Percentiles rank a stretch among this genome's conserved stretches.
These are phyloP conservation scores for Calonectria multiphialidica DNA, from an alignment of 2,329 filamentous ascomycete genomes.

Conservation along the genomic window DNA sequence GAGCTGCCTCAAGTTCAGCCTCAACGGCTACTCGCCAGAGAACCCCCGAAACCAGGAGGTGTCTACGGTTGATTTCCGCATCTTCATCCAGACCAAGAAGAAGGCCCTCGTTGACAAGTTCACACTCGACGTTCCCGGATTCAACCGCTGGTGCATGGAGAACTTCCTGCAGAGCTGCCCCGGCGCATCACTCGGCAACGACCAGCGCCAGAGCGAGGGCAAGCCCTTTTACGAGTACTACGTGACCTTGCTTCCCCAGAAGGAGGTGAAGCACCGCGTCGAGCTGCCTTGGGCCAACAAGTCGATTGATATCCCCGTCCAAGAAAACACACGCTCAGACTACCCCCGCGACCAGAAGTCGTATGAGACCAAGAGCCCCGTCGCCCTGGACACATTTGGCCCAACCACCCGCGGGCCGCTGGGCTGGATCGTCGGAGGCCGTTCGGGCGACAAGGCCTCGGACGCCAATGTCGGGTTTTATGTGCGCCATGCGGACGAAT, in stretches of 20 bases:
- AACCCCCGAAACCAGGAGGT: constrained; percentile 55
- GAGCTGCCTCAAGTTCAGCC: constrained; percentile 47
- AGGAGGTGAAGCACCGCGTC: constrained; percentile 34
- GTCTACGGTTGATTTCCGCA: constrained; percentile 59
- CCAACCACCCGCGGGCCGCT: constrained; percentile 41
- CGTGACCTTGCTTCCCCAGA: constrained; percentile 41
- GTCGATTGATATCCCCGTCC: constrained; percentile 34
- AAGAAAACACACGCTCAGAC: constrained; percentile 34
- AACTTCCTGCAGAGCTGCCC: constrained; percentile 58
- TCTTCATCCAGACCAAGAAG: constrained; percentile 57
- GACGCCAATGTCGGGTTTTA: constrained; percentile 58
- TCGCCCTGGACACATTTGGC: constrained; percentile 34
- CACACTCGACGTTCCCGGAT: constrained; percentile 26
- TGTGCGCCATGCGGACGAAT: constrained; percentile 55
- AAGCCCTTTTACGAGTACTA: constrained; percentile 34
- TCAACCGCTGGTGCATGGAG: constrained; percentile 43
- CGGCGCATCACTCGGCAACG: constrained; percentile 54
- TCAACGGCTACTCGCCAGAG: constrained; percentile 53
- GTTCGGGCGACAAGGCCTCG: constrained; percentile 38
- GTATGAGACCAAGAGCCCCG: constrained; percentile 38
- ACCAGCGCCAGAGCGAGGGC: constrained; percentile 51
- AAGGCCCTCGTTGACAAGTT: constrained; percentile 26
- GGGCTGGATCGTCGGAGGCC: constrained; percentile 42
- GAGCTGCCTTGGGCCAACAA: constrained; percentile 34
- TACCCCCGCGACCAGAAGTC: constrained; percentile 39